Percentiles rank a stretch among this genome's conserved stretches.
Conservation (phyloP, 495 filamentous ascomycete species). For the Cercophora sp. region DNA sequence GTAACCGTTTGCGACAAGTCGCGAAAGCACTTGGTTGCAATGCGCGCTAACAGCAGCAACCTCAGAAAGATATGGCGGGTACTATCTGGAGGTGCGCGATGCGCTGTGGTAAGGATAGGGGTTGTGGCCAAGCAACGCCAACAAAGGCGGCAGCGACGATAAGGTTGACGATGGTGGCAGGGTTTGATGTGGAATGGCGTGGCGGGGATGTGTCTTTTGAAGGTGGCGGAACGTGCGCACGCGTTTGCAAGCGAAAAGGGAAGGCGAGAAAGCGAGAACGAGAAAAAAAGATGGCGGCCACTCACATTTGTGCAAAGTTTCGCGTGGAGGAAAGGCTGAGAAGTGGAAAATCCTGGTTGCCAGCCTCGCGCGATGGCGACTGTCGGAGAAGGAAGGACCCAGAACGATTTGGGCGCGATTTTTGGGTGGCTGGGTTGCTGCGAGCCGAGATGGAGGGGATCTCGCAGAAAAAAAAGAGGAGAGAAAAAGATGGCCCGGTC, state of each 20-base stretch:
- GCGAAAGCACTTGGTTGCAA: background rate
- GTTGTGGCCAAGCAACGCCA: too few relatives aligned
- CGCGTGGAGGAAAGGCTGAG: constrained; percentile 25
- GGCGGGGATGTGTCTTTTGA: constrained; percentile 14
- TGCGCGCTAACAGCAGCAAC: too few relatives aligned
- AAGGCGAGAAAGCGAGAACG: constrained; percentile 14
- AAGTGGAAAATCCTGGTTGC: constrained; percentile 19
- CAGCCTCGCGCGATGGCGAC: constrained; percentile 26
- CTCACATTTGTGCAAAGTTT: constrained; percentile 28
- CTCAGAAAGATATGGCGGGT: too few relatives aligned
- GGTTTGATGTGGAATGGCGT: too few relatives aligned
- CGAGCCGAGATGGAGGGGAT: constrained; percentile 2
- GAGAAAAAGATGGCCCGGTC: constrained; percentile 6
- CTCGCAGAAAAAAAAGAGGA: constrained; percentile 1
- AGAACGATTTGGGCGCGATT: constrained; percentile 6
- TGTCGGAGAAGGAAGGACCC: constrained; percentile 28
- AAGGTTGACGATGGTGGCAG: too few relatives aligned
- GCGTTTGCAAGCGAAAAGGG: constrained; percentile 17
- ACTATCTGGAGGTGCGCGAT: too few relatives aligned
- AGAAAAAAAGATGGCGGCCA: constrained; percentile 27
- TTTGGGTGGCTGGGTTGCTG: constrained; percentile 18
- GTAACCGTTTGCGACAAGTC: too few relatives aligned
- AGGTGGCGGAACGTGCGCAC: constrained; percentile 30
- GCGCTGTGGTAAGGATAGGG: too few relatives aligned
- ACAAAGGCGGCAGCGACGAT: background rate